Percentiles rank a stretch among this genome's conserved stretches.
Evolutionary conservation across 78 protist genomes (phyloP).

Genomic region (Isochrysis galbana): DNA sequence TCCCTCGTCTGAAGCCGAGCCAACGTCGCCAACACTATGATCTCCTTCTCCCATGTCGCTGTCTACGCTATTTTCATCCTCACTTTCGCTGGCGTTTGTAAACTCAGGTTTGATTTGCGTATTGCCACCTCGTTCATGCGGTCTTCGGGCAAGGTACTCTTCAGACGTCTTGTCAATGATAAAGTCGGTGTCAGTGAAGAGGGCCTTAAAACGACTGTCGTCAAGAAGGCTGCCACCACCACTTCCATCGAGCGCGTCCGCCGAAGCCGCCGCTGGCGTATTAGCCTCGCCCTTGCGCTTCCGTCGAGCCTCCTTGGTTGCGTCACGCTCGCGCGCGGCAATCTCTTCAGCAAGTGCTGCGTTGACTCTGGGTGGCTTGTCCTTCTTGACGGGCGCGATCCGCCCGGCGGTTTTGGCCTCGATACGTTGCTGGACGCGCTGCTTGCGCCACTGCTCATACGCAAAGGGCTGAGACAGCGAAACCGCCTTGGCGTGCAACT

Average conservation of each 20-base stretch:
- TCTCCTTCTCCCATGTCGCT: background rate
- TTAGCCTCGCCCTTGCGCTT: background rate
- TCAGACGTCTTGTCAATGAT: background rate
- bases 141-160: background rate
- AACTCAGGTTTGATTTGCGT: background rate
- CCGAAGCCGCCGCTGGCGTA: background rate
- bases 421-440: constrained; percentile 51
- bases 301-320: background rate
- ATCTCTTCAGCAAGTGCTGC: background rate
- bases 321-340: background rate
- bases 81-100: background rate
- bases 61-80: background rate
- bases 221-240: background rate
- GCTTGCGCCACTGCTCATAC: constrained; percentile 59
- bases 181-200: constrained; percentile 12
- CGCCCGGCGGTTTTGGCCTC: constrained; percentile 49
- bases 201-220: background rate
- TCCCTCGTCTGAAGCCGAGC: background rate
- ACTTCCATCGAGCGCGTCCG: background rate
- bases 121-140: background rate
- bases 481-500: constrained; percentile 39
- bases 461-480: constrained; percentile 63
- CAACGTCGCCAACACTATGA: background rate
- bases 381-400: constrained; percentile 37
- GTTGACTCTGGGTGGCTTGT: background rate